phyloP scores from a whole-genome alignment of 306 rosid species.

The Gleditsia sinensis region DNA sequence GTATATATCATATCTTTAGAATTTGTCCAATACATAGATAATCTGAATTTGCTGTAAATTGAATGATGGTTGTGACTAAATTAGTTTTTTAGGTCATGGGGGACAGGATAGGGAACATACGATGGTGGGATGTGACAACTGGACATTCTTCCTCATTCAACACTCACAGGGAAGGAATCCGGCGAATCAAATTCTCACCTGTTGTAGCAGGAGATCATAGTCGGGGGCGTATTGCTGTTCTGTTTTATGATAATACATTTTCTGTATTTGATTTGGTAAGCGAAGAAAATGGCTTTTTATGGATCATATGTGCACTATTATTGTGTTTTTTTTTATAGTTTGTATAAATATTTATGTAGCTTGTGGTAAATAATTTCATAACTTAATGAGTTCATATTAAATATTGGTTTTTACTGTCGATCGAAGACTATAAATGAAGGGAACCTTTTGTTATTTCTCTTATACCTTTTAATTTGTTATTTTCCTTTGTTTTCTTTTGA shows the following conservation, averaged over 20 bases:
- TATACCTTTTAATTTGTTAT: background rate
- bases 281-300: slow-evolving; percentile 22
- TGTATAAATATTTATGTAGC: background rate
- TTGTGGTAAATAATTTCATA: slow-evolving; percentile 22
- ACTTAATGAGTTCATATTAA: slow-evolving; percentile 8
- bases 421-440: background rate
- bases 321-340: slow-evolving; percentile 22
- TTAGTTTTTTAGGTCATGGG: slow-evolving; percentile 89
- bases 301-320: slow-evolving; percentile 6
- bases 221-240: slow-evolving; percentile 92
- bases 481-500: background rate
- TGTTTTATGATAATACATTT: slow-evolving; percentile 94
- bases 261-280: slow-evolving; percentile 94
- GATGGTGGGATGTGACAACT: slow-evolving; percentile 99
- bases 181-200: slow-evolving; percentile 93
- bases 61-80: slow-evolving; percentile 44
- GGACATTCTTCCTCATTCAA: slow-evolving; percentile 95
- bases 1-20: slow-evolving; percentile 49
- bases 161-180: slow-evolving; percentile 95
- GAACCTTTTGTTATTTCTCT: background rate
- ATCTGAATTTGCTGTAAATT: slow-evolving; percentile 26
- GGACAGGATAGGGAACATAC: slow-evolving; percentile 85
- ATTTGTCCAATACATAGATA: slow-evolving; percentile 22
- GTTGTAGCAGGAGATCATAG: slow-evolving; percentile 85
- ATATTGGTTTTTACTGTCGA: slow-evolving; percentile 6